A percentile compares a stretch with the other conserved stretches of the same genome.
Evolutionary conservation across 805 yeast genomes (phyloP).

Genomic region (Priceomyces melissophilus): DNA sequence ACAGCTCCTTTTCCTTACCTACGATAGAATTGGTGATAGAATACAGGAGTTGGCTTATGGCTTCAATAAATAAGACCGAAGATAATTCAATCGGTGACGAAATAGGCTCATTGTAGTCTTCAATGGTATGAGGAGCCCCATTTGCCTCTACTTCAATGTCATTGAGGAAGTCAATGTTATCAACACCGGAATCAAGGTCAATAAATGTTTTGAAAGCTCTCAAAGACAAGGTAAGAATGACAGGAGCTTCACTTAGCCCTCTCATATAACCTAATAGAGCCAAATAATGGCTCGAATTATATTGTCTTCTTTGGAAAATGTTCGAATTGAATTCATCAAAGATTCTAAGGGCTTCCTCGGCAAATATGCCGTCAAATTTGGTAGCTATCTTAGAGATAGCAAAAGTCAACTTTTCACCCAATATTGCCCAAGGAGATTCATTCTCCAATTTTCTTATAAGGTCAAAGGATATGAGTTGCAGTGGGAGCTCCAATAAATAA

Average conservation of each 20-base stretch:
- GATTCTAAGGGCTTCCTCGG: conserved; percentile 23
- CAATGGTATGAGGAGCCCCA: conserved; percentile 17
- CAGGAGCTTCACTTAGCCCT: conserved; percentile 26
- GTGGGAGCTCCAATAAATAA: conserved; percentile 46
- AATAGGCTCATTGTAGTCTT: conserved; percentile 5
- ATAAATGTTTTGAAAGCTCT: conserved; percentile 28
- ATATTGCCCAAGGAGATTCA: conserved; percentile 32
- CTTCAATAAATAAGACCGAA: conserved; percentile 33
- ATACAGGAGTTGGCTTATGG: conserved; percentile 32
- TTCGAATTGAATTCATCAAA: conserved; percentile 24
- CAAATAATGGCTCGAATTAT: conserved; percentile 30
- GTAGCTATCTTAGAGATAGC: conserved; percentile 31
- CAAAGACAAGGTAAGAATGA: conserved; percentile 20
- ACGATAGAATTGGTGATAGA: conserved; percentile 29
- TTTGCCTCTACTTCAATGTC: conserved; percentile 24
- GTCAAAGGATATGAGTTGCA: conserved; percentile 40
- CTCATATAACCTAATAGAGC: conserved; percentile 33
- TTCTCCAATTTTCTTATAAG: conserved; percentile 24
- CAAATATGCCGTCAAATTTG: conserved; percentile 17
- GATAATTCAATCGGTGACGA: conserved; percentile 30
- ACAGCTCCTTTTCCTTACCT: conserved; percentile 15
- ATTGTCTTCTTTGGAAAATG: conserved; percentile 19
- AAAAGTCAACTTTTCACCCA: conserved; percentile 30
- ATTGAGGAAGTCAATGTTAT: conserved; percentile 35
- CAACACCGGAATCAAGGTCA: conserved; percentile 34